Base-by-base conservation (phyloP, 495 filamentous ascomycete species). In the Penicillium roqueforti region DNA sequence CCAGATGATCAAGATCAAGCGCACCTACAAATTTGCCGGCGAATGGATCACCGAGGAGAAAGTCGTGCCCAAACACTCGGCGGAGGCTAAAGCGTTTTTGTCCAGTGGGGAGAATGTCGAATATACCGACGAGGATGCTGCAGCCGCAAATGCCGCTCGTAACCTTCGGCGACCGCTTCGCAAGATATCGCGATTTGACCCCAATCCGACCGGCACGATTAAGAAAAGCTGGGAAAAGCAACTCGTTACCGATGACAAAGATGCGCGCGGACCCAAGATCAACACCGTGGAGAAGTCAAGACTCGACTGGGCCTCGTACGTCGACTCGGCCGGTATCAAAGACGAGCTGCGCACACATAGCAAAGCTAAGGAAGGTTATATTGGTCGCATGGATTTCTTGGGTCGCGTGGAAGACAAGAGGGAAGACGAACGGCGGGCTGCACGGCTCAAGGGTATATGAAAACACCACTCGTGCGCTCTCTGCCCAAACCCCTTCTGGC, bases 271-370 rank as follows among this genome's bases (percentile, higher is more conserved):
- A 42, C 84, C 86, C 65, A 97, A 97, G 65, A 80, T 97, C 64
- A 97, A 96, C 67, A 95, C 92, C 1, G 87, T 98, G 20, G 91
- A 97, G 74, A 98, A 98, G 76, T 92, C 87, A 32, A 79, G 88
- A 46, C 79, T 96, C 74, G 93, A 98, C 67, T 98, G 93, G 93
- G 90, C 89, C 4, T 86, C 86, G 39, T 95, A 89, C 62, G 95
- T 97, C 43, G 92, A 97, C 63, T 79, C 90, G 52, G 87, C 92
- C 59, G 95, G 93, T 2, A 87, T 98, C 71, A 84, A 84, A 61
- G 93, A 96, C 64, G 93, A 98, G 68, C 79, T 98, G 52, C 85
- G 87, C 60, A 78, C 84, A 41, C 87, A 90, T 56, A 89, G 89
- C 62, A 91, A 87, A 72, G 86, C 84, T 10, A 93, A 93, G 69